These are phyloP conservation scores for Cantharellus cinnabarinus DNA, from an alignment of 768 basidiomycete species.

Conservation along the genomic window DNA sequence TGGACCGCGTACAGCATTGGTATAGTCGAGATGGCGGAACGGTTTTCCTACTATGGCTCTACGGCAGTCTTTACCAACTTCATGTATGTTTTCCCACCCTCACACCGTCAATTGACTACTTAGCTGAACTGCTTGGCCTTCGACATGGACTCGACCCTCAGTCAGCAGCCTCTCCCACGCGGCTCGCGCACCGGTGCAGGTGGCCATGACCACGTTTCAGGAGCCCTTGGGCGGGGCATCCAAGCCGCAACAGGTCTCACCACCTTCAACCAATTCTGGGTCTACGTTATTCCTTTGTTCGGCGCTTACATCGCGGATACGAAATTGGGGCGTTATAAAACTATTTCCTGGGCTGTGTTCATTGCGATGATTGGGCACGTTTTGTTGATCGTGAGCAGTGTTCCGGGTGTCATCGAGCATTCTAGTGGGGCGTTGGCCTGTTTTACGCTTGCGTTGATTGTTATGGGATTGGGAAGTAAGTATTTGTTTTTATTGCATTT, in stretches of 20 bases:
- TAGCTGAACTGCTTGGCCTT: neutral
- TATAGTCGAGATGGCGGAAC: conserved; percentile 12
- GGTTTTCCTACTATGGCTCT: conserved; percentile 12
- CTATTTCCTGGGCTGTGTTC: conserved; percentile 13
- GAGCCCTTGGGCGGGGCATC: conserved; percentile 9
- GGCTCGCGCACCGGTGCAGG: conserved; percentile 9
- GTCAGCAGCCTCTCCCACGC: conserved; percentile 8
- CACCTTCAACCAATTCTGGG: conserved; percentile 13
- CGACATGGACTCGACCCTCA: too few relatives aligned
- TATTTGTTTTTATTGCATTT: too few relatives aligned
- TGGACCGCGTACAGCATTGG: conserved; percentile 8
- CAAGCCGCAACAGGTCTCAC: conserved; percentile 8
- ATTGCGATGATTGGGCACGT: conserved; percentile 12
- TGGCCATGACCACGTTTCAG: conserved; percentile 3
- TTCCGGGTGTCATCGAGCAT: conserved; percentile 12
- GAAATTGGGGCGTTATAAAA: conserved; percentile 17
- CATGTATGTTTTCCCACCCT: conserved; percentile 1
- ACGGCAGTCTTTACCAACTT: conserved; percentile 11
- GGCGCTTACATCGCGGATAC: conserved; percentile 8
- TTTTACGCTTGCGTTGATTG: conserved; percentile 15
- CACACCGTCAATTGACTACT: neutral
- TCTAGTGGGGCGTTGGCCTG: conserved; percentile 12
- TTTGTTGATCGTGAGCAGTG: conserved; percentile 11
- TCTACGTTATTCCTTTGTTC: conserved; percentile 4
- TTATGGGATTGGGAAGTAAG: conserved; percentile 11